A percentile compares a stretch with the other conserved stretches of the same genome.
Conservation (phyloP, 768 basidiomycete genomes). For the Termitomyces titanicus region DNA sequence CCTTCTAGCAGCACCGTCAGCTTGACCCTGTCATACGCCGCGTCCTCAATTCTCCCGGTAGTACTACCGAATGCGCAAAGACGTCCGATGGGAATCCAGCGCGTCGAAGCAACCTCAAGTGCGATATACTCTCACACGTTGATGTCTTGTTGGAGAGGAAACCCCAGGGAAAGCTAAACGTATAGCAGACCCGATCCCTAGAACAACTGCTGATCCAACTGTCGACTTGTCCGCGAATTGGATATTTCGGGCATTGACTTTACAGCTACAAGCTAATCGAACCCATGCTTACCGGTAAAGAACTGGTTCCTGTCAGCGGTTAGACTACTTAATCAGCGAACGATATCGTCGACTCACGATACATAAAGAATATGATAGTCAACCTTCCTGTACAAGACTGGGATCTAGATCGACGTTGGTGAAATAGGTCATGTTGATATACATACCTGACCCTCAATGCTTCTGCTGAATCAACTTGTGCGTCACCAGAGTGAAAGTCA, state of each 20-base stretch:
- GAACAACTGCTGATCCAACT: slow-evolving; percentile 59
- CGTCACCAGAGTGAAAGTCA: slow-evolving; percentile 44
- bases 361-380: slow-evolving; percentile 71
- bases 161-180: no score
- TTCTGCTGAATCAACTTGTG: slow-evolving; percentile 49
- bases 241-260: slow-evolving; percentile 37
- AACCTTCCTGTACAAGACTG: slow-evolving; percentile 36
- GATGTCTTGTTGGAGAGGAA: no score
- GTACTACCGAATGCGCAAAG: no score
- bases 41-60: no score
- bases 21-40: no score
- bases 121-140: no score
- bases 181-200: slow-evolving; percentile 64
- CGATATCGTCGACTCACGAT: slow-evolving; percentile 42
- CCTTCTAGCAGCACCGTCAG: no score
- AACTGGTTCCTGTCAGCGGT: slow-evolving; percentile 19
- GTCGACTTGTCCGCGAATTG: slow-evolving; percentile 79
- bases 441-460: slow-evolving; percentile 47
- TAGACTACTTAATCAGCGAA: not conserved
- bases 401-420: not conserved
- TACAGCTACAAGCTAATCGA: not conserved
- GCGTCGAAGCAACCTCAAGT: no score
- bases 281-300: slow-evolving; percentile 47
- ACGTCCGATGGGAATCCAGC: no score
- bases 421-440: slow-evolving; percentile 6